A percentile compares a stretch with the other conserved stretches of the same genome.
phyloP scores from a whole-genome alignment of 2,329 filamentous ascomycete genomes.

The Blastomyces percursus region DNA sequence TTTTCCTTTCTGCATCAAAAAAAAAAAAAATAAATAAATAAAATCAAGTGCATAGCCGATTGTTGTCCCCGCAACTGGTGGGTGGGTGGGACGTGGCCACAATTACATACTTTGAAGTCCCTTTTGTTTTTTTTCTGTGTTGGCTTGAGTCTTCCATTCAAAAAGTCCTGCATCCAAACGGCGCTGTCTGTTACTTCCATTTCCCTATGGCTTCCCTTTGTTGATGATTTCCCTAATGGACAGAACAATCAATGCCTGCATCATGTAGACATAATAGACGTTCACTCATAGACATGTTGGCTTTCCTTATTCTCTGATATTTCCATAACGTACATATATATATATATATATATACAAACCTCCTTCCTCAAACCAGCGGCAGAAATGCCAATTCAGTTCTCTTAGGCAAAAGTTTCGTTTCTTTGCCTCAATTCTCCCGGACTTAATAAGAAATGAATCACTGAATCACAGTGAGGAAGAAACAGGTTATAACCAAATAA shows the following conservation, averaged over 20 bases:
- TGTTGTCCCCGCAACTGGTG: no score
- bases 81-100: no score
- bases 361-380: neutral
- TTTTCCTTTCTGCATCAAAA: neutral
- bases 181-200: neutral
- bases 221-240: neutral
- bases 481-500: no score
- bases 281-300: neutral
- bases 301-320: neutral
- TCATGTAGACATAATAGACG: neutral
- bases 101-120: no score
- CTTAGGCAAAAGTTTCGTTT: neutral
- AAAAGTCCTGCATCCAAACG: neutral
- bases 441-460: neutral
- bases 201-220: neutral
- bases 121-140: neutral
- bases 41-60: neutral
- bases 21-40: no score
- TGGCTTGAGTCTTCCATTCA: neutral
- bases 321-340: neutral
- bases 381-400: neutral
- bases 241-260: neutral
- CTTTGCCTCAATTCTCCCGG: neutral
- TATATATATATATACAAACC: no score
- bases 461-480: no score